A percentile compares a stretch with the other conserved stretches of the same genome.
These are phyloP conservation scores for Linnemannia elongata DNA, from an alignment of 192 early-diverging fungal species.

Conservation along the genomic window DNA sequence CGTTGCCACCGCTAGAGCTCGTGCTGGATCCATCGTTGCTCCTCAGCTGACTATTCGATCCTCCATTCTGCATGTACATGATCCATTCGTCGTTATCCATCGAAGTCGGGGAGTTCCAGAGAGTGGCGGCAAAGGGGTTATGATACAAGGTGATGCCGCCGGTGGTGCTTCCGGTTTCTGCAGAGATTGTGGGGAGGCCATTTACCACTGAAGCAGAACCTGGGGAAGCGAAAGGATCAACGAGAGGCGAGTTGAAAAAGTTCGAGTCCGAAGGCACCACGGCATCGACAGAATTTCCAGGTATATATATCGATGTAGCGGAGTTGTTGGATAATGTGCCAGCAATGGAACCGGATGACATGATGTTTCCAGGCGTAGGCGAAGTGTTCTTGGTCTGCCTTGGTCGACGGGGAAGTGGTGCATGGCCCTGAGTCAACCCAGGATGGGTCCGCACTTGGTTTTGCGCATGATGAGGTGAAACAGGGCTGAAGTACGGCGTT, in stretches of 20 bases:
- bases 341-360: not conserved
- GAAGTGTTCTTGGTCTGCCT: constrained; percentile 49
- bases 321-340: not conserved
- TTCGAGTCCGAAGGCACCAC: constrained; percentile 1
- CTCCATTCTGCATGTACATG: constrained; percentile 46
- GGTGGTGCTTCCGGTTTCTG: not conserved
- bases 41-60: not conserved
- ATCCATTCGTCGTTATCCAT: constrained; percentile 52
- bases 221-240: constrained; percentile 38
- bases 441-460: constrained; percentile 34
- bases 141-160: constrained; percentile 17
- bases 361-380: constrained; percentile 8
- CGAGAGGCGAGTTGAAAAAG: constrained; percentile 19
- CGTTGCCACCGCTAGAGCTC: not conserved
- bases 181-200: constrained; percentile 1
- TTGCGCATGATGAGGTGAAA: constrained; percentile 28
- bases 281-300: not conserved
- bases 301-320: not conserved
- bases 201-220: constrained; percentile 18
- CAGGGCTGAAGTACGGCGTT: constrained; percentile 47
- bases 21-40: not conserved
- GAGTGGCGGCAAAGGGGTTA: constrained; percentile 40
- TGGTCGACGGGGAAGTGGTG: constrained; percentile 45
- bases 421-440: constrained; percentile 45
- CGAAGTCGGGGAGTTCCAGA: constrained; percentile 45